Conservation (phyloP, 257 asterid species). For the Anisodus acutangulus region DNA sequence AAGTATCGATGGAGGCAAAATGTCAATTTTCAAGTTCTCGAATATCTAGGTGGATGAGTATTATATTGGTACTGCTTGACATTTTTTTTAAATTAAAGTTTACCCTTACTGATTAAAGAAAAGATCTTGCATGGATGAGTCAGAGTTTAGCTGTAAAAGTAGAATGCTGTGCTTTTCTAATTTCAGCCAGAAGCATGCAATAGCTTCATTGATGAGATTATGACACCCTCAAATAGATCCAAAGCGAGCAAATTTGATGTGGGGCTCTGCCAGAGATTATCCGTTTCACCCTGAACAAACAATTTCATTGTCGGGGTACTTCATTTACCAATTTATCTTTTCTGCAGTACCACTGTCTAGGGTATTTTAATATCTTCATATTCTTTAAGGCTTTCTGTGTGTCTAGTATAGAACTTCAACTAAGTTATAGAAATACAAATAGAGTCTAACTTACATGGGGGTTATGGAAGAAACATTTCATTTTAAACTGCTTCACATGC, state of each 20-base stretch:
- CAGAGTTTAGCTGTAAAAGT: conserved; percentile 16
- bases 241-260: background rate
- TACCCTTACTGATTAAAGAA: background rate
- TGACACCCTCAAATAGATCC: background rate
- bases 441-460: background rate
- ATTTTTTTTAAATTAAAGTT: background rate
- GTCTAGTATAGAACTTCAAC: background rate
- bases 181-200: conserved; percentile 18
- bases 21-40: conserved; percentile 17
- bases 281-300: background rate
- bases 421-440: no score
- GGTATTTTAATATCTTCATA: conserved; percentile 2
- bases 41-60: conserved; percentile 21
- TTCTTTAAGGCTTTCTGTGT: background rate
- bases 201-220: conserved; percentile 21
- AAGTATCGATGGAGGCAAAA: background rate
- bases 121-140: background rate
- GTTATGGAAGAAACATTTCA: background rate
- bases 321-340: background rate
- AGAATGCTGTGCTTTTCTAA: background rate
- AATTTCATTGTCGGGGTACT: background rate
- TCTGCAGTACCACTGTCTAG: background rate
- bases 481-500: background rate
- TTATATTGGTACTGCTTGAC: background rate
- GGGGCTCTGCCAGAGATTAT: conserved; percentile 12